These are phyloP conservation scores for Sanghuangporus baumii DNA, from an alignment of 1,284 basidiomycete species.

Conservation along the genomic window DNA sequence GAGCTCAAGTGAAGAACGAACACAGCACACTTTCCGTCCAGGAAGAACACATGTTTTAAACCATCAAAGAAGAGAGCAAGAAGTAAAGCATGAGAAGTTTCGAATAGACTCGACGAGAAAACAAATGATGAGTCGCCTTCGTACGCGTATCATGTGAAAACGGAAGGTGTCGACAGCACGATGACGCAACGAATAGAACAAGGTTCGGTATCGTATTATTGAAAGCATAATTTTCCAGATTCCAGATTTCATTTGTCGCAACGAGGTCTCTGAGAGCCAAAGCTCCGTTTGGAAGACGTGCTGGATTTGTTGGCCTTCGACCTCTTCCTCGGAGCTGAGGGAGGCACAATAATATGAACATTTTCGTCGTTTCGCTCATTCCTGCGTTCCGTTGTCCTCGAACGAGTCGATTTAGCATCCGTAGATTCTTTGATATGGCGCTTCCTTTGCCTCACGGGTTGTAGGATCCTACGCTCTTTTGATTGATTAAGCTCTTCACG, in stretches of 20 bases:
- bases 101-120: background rate
- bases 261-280: background rate
- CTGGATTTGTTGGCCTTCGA: background rate
- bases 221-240: too few relatives aligned
- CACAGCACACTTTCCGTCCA: background rate
- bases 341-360: background rate
- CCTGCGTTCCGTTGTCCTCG: background rate
- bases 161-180: too few relatives aligned
- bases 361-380: background rate
- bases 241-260: background rate
- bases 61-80: background rate
- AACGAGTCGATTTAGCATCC: background rate
- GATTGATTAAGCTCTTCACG: background rate
- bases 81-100: background rate
- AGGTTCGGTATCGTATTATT: too few relatives aligned
- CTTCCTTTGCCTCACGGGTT: background rate
- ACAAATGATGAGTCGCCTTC: background rate
- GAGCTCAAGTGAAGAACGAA: background rate
- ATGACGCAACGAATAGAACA: too few relatives aligned
- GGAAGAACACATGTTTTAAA: background rate
- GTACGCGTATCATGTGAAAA: too few relatives aligned
- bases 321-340: background rate
- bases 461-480: background rate
- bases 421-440: slow-evolving; percentile 3
- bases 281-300: too few relatives aligned